Evolutionary conservation across 1,284 basidiomycete species (phyloP).

Genomic region (Blastosporella zonata): DNA sequence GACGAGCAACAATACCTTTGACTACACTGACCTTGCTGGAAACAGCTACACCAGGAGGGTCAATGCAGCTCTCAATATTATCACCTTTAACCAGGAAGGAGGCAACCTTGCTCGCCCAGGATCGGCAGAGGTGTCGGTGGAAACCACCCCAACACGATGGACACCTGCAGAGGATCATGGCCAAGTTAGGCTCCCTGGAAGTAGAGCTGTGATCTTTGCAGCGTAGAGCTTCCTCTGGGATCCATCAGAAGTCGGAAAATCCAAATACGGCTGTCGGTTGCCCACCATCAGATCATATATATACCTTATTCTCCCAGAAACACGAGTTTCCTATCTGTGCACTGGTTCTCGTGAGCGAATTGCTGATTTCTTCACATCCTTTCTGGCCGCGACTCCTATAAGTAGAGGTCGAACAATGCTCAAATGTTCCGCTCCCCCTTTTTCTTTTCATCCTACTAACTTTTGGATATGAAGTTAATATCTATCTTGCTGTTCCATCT

Average conservation of each 20-base stretch:
- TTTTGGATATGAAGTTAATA: not conserved
- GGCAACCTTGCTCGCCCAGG: conserved; percentile 47
- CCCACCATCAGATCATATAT: not conserved
- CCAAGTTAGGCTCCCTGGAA: conserved; percentile 43
- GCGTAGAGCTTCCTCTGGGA: not conserved
- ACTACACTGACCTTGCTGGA: conserved; percentile 53
- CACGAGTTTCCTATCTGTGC: not conserved
- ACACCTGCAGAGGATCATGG: conserved; percentile 23
- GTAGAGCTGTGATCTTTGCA: conserved; percentile 9
- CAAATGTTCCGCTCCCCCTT: not conserved
- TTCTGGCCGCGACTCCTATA: conserved; percentile 8
- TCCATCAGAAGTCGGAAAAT: not conserved
- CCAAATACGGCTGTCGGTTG: not conserved
- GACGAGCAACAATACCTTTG: conserved; percentile 65
- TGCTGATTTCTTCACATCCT: conserved; percentile 2
- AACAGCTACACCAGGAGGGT: conserved; percentile 66
- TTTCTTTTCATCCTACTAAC: not conserved
- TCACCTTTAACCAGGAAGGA: conserved; percentile 56
- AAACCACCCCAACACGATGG: not conserved
- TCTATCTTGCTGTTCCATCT: conserved; percentile 1
- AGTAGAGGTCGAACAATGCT: not conserved
- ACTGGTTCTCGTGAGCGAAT: conserved; percentile 1
- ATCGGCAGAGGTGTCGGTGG: not conserved
- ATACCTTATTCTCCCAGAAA: not conserved
- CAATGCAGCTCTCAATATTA: conserved; percentile 55